Evolutionary conservation across 768 basidiomycete species (phyloP), one percentile per base, ranked within the genome.

Genomic region (Leccinellum rugosiceps): DNA sequence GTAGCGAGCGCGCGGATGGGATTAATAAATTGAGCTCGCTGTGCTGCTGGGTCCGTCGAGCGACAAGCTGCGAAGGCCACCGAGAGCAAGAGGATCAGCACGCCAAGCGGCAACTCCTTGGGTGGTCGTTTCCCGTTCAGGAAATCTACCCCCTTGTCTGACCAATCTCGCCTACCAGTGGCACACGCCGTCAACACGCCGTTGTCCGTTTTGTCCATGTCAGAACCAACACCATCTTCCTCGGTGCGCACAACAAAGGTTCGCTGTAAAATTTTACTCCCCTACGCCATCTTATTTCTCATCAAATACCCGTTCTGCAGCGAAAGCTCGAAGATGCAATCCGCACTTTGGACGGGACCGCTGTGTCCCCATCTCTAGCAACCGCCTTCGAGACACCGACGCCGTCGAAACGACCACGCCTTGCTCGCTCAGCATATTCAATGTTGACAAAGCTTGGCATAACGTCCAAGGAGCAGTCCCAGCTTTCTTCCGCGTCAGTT

Each of bases 311-410:
- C 31, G 21, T 46, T 28, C 2, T 14, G 30, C 58, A 92, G 88
- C 81, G 91, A 50, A 93, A 92, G 73, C 81, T 92, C 49, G 86
- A 90, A 58, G 90, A 92, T 72, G 92, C 88, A 30, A 82, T 93
- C 57, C 83, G 86, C 52, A 78, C 74, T 43, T 69, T 93, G 52
- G 91, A 93, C 66, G 80, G 76, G 50, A 88, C 85, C 11, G 81
- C 89, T 19, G 72, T 74, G 15, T 64, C 79, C 2, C 63, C 68
- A 8, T 73, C 76, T 19, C 31, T 64, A 10, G 23, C 61, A 55
- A 63, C 73, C 58, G 19, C 55, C 13, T 46, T 57, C 55, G 75
- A 74, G 30, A 71, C 63, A 23, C 71, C 74, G 3, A 61, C 65
- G 5, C 77, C 82, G 17, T 74, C 84, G n/a, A 81, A 80, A 21